phyloP scores from a whole-genome alignment of 257 asterid genomes.

The Solanum arcanum region DNA sequence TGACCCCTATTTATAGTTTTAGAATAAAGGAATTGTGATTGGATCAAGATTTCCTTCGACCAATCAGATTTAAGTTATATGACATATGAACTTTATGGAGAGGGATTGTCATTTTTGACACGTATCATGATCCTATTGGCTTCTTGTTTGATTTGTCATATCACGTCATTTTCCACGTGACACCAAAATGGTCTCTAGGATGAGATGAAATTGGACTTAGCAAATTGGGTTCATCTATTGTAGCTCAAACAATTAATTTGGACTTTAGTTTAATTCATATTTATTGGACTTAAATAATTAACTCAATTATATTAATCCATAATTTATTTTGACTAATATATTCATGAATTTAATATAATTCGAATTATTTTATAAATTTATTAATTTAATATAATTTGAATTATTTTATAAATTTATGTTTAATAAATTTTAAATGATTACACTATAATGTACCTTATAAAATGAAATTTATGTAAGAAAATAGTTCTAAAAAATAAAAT shows the following conservation, averaged over 20 bases:
- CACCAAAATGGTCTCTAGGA: not conserved
- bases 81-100: not conserved
- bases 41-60: not conserved
- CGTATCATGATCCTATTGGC: not conserved
- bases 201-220: not conserved
- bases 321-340: not conserved
- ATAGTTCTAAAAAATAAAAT: not conserved
- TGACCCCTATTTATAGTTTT: not conserved
- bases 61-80: too few relatives aligned
- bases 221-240: not conserved
- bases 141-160: not conserved
- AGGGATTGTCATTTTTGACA: not conserved
- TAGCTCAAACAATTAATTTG: not conserved
- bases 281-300: not conserved
- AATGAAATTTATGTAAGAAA: too few relatives aligned
- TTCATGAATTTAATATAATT: not conserved
- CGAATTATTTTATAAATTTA: too few relatives aligned
- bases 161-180: not conserved
- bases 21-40: not conserved
- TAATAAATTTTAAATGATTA: not conserved
- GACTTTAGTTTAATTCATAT: not conserved
- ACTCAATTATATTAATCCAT: not conserved
- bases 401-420: too few relatives aligned
- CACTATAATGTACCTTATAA: not conserved
- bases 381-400: too few relatives aligned